These are phyloP conservation scores for Dictyostelium capitatum DNA, from an alignment of 78 protist genomes.

Conservation along the genomic window DNA sequence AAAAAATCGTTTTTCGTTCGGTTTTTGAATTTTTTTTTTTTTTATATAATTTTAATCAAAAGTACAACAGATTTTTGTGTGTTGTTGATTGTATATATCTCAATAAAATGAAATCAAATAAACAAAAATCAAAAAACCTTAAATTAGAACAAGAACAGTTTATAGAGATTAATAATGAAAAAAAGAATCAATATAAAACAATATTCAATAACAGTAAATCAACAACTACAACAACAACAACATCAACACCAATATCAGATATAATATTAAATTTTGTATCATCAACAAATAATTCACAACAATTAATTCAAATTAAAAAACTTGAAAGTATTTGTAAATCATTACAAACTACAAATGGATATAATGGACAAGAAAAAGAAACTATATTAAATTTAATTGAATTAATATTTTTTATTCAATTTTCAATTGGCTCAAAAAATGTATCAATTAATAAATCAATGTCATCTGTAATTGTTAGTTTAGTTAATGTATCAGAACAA, in stretches of 20 bases:
- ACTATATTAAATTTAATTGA: background rate
- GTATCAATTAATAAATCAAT: conserved; percentile 11
- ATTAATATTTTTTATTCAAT: background rate
- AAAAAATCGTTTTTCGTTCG: background rate
- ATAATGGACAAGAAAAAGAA: background rate
- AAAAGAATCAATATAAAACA: background rate
- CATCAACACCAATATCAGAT: background rate
- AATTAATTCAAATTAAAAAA: conserved; percentile 44
- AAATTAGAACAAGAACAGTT: conserved; percentile 29
- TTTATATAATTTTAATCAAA: background rate
- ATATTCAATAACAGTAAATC: background rate
- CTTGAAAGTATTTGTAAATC: conserved; percentile 9
- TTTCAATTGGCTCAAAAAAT: conserved; percentile 17
- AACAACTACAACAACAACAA: background rate
- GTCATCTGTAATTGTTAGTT: background rate
- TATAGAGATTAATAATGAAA: background rate
- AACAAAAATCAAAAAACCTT: conserved; percentile 5
- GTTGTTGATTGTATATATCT: too few species aligned
- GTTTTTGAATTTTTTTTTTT: background rate
- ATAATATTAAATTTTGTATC: background rate
- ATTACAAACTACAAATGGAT: background rate
- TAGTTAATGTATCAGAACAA: too few species aligned
- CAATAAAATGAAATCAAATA: conserved; percentile 10
- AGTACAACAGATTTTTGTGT: too few species aligned
- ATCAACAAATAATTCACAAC: conserved; percentile 26